A percentile compares a stretch with the other conserved stretches of the same genome.
Conservation (phyloP, 345 rosid genomes). For the Rhodamnia rubescens region DNA sequence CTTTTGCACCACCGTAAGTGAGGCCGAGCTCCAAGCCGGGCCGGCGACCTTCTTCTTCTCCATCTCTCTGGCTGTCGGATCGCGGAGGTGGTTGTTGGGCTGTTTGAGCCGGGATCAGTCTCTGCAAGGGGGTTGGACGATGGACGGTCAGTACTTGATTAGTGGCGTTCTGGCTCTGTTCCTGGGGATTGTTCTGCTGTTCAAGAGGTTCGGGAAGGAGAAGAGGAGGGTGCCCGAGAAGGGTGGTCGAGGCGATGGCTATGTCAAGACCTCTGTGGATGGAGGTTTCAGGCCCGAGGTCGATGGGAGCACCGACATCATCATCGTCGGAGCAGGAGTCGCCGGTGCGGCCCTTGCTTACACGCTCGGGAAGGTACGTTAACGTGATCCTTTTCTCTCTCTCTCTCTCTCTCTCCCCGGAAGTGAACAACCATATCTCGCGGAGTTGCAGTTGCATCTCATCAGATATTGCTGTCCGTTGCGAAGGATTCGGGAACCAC, state of each 20-base stretch:
- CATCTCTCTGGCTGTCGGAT: not conserved
- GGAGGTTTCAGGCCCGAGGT: not conserved
- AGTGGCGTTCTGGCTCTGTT: conserved; percentile 2
- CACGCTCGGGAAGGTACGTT: conserved; percentile 33
- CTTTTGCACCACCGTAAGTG: not conserved
- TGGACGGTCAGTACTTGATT: conserved; percentile 5
- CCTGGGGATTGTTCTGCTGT: conserved; percentile 1
- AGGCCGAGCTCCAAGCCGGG: not conserved
- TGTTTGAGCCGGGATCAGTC: not conserved
- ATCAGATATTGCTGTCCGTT: not conserved
- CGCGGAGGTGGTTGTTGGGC: not conserved
- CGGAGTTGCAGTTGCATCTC: not conserved
- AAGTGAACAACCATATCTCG: not conserved
- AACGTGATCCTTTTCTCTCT: not conserved
- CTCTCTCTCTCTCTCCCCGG: not conserved
- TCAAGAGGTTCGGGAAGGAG: not conserved
- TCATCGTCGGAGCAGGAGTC: conserved; percentile 38
- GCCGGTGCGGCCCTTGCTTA: conserved; percentile 57
- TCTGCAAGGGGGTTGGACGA: not conserved
- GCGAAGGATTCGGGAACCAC: not conserved
- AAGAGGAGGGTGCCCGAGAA: not conserved
- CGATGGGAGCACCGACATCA: conserved; percentile 5
- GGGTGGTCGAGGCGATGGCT: not conserved
- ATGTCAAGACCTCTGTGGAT: not conserved
- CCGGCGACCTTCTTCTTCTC: not conserved